These are phyloP conservation scores for Phylloboletellus chloephorus DNA, from an alignment of 1,284 basidiomycete genomes.

Conservation along the genomic window DNA sequence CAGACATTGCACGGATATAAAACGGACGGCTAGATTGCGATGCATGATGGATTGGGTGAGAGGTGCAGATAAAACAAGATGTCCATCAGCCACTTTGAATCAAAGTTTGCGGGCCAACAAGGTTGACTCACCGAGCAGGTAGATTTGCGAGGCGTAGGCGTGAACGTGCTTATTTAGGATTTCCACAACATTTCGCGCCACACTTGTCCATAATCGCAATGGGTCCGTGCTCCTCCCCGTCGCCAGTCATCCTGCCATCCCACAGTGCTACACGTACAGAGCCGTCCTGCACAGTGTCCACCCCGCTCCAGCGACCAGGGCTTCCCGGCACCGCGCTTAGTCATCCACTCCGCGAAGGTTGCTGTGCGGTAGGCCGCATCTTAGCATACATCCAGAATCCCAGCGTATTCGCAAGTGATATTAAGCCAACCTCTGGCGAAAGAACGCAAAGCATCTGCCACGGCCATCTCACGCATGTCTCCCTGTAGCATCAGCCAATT, in stretches of 20 bases:
- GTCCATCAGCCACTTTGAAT: constrained; percentile 38
- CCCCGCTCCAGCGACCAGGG: constrained; percentile 14
- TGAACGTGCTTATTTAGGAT: constrained; percentile 33
- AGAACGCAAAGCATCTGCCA: no score
- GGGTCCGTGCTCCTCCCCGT: constrained; percentile 21
- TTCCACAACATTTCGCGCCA: constrained; percentile 23
- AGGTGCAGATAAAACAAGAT: constrained; percentile 25
- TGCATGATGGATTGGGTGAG: constrained; percentile 25
- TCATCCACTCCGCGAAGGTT: constrained; percentile 28
- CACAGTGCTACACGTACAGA: neutral
- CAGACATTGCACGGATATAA: constrained; percentile 33
- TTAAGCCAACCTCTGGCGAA: neutral
- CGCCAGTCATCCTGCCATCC: neutral
- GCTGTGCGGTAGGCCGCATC: neutral
- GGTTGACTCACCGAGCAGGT: constrained; percentile 56
- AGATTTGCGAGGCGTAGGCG: constrained; percentile 50
- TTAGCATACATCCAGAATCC: neutral
- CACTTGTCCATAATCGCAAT: constrained; percentile 26
- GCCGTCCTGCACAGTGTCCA: constrained; percentile 2
- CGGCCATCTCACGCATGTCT: no score
- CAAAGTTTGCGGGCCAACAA: constrained; percentile 53
- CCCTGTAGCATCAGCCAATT: no score
- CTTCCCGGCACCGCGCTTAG: constrained; percentile 28
- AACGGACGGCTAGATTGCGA: constrained; percentile 13
- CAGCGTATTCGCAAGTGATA: no score